Evolutionary conservation across 129 eudicot genomes (phyloP), one percentile per base, ranked within the genome.

Genomic region (Flaveria brownii): DNA sequence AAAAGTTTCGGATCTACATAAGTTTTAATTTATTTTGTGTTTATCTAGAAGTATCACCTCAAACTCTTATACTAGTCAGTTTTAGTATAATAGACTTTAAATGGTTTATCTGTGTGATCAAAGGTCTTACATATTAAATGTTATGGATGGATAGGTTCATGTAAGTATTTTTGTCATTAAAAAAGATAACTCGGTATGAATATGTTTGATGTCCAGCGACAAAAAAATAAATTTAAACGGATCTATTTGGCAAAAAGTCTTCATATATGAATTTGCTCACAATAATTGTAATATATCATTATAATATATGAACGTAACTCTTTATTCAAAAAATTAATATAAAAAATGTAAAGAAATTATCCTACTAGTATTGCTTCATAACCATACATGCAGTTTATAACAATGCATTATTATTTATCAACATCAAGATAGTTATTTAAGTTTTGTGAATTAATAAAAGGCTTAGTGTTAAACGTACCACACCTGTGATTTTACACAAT

Each of bases 401-500:
- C 41, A 15, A 25, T 63, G 11, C 18, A 60, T 3, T 30, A 8
- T 62, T 13, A 62, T 26, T 30, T 62, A 28, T 62, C 16, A 26
- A 30, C 16, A 47, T 33, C 45, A 42, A 41, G 23, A 60, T 43
- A 45, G 28, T 0, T 17, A 47, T 47, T 47, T 18, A 39, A 64
- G 42, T 2, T 49, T 78, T 61, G 16, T 70, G 64, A 73, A 22
- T 54, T 26, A 51, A 43, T 57, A 73, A 75, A 46, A 36, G 41
- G 41, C 41, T 36, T 36, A 36, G 41, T 36, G 41, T 36, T 36
- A 36, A 36, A 5, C 41, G 41, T 5, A 36, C 7, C 41, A 36
- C 41, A 36, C 7, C 0, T 36, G 5, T 36, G 41, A 5, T 36
- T 5, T 5, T 36, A 36, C 41, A 0, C 41, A 36, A 36, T 36